A percentile compares a stretch with the other conserved stretches of the same genome.
Evolutionary conservation across 192 early-diverging fungal species (phyloP).

Genomic region (Podila epicladia): DNA sequence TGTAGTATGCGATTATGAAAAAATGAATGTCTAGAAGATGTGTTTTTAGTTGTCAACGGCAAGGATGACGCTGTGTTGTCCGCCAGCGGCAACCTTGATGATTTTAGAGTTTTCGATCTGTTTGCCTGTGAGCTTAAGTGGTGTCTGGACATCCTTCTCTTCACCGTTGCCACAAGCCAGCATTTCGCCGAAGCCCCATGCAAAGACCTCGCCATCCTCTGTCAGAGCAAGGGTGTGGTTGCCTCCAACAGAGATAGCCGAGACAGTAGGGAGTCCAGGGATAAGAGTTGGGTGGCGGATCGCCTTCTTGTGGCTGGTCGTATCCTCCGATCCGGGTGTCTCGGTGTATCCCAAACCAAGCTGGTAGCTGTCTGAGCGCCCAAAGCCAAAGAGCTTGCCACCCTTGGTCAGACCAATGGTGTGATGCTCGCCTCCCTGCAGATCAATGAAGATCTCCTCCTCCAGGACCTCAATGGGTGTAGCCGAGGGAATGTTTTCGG

Average conservation of each 20-base stretch:
- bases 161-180: constrained; percentile 84
- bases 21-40: background rate
- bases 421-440: constrained; percentile 89
- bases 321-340: constrained; percentile 45
- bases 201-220: constrained; percentile 69
- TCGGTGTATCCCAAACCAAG: constrained; percentile 68
- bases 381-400: constrained; percentile 82
- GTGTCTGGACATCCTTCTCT: constrained; percentile 75
- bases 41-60: constrained; percentile 4
- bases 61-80: constrained; percentile 81
- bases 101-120: constrained; percentile 74
- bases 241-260: constrained; percentile 68
- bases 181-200: constrained; percentile 95
- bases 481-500: constrained; percentile 64
- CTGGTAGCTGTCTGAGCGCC: constrained; percentile 85
- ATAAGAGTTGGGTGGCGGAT: constrained; percentile 70
- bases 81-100: constrained; percentile 76
- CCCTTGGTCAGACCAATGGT: constrained; percentile 77
- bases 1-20: background rate
- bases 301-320: constrained; percentile 61
- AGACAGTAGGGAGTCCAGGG: constrained; percentile 24
- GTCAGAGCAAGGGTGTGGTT: constrained; percentile 70
- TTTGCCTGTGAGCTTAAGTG: constrained; percentile 69
- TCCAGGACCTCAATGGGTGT: constrained; percentile 62
- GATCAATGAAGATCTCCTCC: constrained; percentile 57